Base-by-base conservation (phyloP, 306 rosid species). In the Aeschynomene evenia region DNA sequence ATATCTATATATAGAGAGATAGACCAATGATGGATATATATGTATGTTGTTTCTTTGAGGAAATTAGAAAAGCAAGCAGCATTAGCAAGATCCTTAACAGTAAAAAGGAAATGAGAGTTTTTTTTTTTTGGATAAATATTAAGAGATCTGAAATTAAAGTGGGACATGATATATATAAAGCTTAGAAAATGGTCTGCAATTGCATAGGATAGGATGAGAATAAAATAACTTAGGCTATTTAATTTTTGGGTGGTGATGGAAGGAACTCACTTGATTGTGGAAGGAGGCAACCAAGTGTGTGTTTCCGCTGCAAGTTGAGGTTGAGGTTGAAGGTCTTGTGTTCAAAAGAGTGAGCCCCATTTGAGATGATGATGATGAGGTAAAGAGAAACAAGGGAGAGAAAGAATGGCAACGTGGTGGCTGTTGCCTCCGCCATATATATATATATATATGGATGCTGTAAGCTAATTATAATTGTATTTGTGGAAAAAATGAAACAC, bases 371-470 rank as follows among this genome's bases (percentile, higher is more conserved):
- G 55, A 57, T 68, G 43, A 68, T 11, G 57, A 90, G 76, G 72
- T 51, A 67, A 51, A 79, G 70, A 28, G 75, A 72, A 75, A 80
- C 39, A 46, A 81, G 55, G 43, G 56, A 66, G 14, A 80, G 70
- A 20, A 85, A 33, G 4, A 81, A 6, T 46, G 68, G 54, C 37
- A 73, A 53, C 28, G 61, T 14, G 37, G 61, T 14, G 37, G 81
- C 16, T 23, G 45, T 72, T 13, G 78, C 60, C 21, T 42, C 64
- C 49, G 60, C 82, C 89, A 88, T 87, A n/a, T n/a, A n/a, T n/a
- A n/a, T n/a, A n/a, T n/a, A n/a, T n/a, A n/a, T n/a, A n/a, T n/a
- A n/a, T n/a, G n/a, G n/a, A n/a, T n/a, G n/a, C n/a, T n/a, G n/a
- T n/a, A n/a, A n/a, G n/a, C n/a, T n/a, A n/a, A n/a, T n/a, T n/a